Evolutionary conservation across 257 asterid genomes (phyloP), one percentile per base, ranked within the genome.

Genomic region (Osmanthus fragrans): DNA sequence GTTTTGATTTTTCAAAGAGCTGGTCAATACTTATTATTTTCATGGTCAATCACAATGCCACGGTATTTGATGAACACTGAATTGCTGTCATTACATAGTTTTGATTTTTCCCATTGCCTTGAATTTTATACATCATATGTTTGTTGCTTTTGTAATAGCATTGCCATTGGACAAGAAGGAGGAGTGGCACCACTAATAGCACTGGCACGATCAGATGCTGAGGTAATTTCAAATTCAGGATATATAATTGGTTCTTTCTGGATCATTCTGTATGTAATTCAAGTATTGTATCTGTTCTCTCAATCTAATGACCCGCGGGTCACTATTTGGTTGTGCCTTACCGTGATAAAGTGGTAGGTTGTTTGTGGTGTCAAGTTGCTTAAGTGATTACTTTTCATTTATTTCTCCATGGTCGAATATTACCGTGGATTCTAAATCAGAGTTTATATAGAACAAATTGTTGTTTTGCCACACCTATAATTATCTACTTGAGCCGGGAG

Each of bases 151-250:
- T 81, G 47, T 65, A 39, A 81, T 82, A 79, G 90, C 84, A 80
- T 91, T 73, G 88, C 91, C 72, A 80, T 82, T 73, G 63, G 45
- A n/a, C 74, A 72, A 63, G 45, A 27, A 67, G 30, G 75, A 25
- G 18, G 63, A 29, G 65, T 56, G 65, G 65, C 65, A 7, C 65
- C 65, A n/a, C 65, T 56, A 56, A 56, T 56, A 56, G 65, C 65
- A n/a, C 27, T 56, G 65, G 65, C 65, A n/a, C 65, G 65, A 56
- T 56, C 65, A n/a, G 65, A 56, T 56, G 65, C 65, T 56, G 65
- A 56, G 65, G 65, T 56, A 56, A 56, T 56, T 56, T 19, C 29
- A 7, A n/a, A 56, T n/a, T 56, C 11, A 7, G 12, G 65, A 56
- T 19, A 56, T 23, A n/a, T 56, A n/a, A n/a, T 56, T 19, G 29